A percentile compares a stretch with the other conserved stretches of the same genome.
Evolutionary conservation across 2,329 filamentous ascomycete species (phyloP).

Genomic region (Neocatenulostroma microsporum): DNA sequence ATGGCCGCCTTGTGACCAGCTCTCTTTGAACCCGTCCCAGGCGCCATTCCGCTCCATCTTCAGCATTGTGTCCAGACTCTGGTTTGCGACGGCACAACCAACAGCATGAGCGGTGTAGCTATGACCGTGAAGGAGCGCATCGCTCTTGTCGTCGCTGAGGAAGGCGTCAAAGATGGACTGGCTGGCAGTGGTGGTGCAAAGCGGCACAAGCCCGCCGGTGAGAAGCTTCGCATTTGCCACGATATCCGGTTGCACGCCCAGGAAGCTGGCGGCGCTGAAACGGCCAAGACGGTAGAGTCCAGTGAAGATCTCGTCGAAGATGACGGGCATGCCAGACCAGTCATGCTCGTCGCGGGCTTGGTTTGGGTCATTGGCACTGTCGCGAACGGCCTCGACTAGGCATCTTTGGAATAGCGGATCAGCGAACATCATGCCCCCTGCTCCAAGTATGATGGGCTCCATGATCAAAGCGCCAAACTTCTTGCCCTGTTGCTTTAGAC

Average conservation of each 20-base stretch:
- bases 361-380: not conserved
- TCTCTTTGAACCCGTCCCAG: constrained; percentile 50
- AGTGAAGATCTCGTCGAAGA: constrained; percentile 85
- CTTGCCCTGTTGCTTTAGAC: constrained; percentile 45
- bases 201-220: constrained; percentile 69
- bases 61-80: constrained; percentile 54
- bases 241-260: constrained; percentile 63
- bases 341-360: constrained; percentile 18
- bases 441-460: constrained; percentile 72
- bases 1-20: constrained; percentile 34
- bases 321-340: constrained; percentile 69
- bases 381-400: constrained; percentile 59
- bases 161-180: constrained; percentile 67
- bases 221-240: constrained; percentile 76
- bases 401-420: constrained; percentile 74
- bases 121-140: constrained; percentile 74
- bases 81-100: constrained; percentile 70
- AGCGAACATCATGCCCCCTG: constrained; percentile 76
- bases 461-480: constrained; percentile 72
- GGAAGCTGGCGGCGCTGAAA: constrained; percentile 61
- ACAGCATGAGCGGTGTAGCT: constrained; percentile 81
- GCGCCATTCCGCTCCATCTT: constrained; percentile 48
- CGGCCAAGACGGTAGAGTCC: constrained; percentile 74
- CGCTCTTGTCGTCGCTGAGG: constrained; percentile 62
- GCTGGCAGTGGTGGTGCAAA: constrained; percentile 69